phyloP scores from a whole-genome alignment of 208 protist genomes.

The Leishmania amazonensis region DNA sequence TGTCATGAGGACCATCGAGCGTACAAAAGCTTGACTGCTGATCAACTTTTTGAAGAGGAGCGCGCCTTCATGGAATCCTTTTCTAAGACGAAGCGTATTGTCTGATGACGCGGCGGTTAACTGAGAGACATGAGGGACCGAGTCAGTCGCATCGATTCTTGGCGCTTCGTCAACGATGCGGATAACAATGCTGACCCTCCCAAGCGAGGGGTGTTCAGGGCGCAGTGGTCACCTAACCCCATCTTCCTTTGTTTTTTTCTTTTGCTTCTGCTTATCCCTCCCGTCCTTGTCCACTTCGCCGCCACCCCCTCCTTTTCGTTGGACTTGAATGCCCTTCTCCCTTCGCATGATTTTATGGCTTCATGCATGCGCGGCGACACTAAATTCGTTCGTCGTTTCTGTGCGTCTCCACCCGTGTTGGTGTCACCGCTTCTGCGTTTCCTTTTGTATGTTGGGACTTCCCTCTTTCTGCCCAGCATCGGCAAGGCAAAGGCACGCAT shows the following conservation, averaged over 20 bases:
- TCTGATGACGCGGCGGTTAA: not conserved
- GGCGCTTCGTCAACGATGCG: not conserved
- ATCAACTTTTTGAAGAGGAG: conserved; percentile 55
- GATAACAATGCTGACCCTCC: not conserved
- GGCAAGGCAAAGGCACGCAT: not conserved
- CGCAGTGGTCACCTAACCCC: not conserved
- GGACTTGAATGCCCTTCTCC: not conserved
- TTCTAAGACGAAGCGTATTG: conserved; percentile 22
- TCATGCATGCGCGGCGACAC: not conserved
- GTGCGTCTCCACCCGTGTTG: not conserved
- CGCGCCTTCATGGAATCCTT: conserved; percentile 55
- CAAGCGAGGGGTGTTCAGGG: not conserved
- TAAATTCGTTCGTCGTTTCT: not conserved
- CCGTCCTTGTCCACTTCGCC: not conserved
- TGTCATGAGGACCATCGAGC: conserved; percentile 3
- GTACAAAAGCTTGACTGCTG: conserved; percentile 35
- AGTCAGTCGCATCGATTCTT: not conserved
- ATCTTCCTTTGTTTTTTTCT: not conserved
- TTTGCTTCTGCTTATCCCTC: not conserved
- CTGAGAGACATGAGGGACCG: not conserved
- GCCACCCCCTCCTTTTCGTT: not conserved
- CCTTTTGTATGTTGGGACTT: not conserved
- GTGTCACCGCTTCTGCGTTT: not conserved
- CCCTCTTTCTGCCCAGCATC: not conserved
- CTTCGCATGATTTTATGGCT: not conserved